Base-by-base conservation (phyloP, 768 basidiomycete species). In the Hydnomerulius pinastri region DNA sequence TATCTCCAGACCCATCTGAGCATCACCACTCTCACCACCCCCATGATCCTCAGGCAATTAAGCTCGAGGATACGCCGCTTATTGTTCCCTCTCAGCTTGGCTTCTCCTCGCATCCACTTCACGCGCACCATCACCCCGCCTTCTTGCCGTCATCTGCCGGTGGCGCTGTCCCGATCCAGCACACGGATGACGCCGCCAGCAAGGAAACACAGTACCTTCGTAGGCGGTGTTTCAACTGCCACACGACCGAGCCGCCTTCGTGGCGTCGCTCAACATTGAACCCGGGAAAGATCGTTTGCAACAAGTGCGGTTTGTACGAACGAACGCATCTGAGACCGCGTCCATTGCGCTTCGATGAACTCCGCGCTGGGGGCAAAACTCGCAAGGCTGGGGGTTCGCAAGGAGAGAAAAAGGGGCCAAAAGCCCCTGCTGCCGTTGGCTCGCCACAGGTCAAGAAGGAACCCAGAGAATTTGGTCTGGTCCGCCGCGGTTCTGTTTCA, bases 151-250 rank as follows among this genome's bases (percentile, higher is more conserved):
- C 69, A 10, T 70, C 77, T 37, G 60, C 69, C 6, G 81, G 80
- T 11, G 43, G 60, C 0, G 5, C 53, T 6, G 54, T 90, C 29
- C 82, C 82, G 48, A 86, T 92, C 6, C 90, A 90, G 67, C 88
- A 92, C 73, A 93, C 91, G 0, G 91, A 93, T 71, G 91, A 93
- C 64, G 91, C 91, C 12, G 87, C 90, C 2, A 87, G 85, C 36
- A 93, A 93, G 70, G 91, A 93, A 68, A 93, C 91, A 0, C 91
- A 93, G 71, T 92, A 90, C 65, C 85, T 93, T 48, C 87, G 91
- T 20, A 79, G 91, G 32, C 78, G 90, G 8, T 93, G 91, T 73
- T 90, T 87, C 77, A 93, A 93, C 71, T 93, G 91, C 73, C 90
- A 91, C 65, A 91, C 91, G 17, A 93, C 91, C 2, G 91, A 93